Evolutionary conservation across 805 yeast species (phyloP), one percentile per base, ranked within the genome.

Genomic region (Pichia paraexigua): DNA sequence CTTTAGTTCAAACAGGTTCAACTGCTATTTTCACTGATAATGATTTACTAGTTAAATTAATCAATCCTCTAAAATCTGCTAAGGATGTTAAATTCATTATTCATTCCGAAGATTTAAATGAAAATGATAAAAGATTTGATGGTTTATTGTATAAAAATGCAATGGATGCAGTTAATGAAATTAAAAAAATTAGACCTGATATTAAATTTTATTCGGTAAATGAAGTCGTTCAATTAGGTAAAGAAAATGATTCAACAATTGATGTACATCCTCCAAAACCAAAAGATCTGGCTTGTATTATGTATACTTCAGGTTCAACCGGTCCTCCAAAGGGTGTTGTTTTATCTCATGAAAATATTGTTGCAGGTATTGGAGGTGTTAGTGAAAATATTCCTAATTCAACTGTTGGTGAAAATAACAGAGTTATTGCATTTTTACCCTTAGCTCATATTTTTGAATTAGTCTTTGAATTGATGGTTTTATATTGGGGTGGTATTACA

Each of bases 371-470:
- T 37, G 94, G 85, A 53, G 99, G 99, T 71, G 82, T 87, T 52
- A 67, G 84, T 27, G 72, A 80, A 43, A 77, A 79, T 60, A 82
- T 89, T 48, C 75, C 76, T 44, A 72, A 79, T 51, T 69, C 70
- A 21, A 49, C 70, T 43, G 78, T 89, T 48, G 70, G 63, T 52
- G 70, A 71, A 22, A 68, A 68, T 37, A 98, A 94, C 70, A 77
- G 89, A 59, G 72, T 92, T 56, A 81, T 94, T 68, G 85, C 91
- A 18, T 91, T 92, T 68, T 78, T 94, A 66, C 99, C 99, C 13
- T 78, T 94, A 63, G 99, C 99, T 10, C 99, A 94, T 65, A 94
- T 94, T 60, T 87, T 94, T 60, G 99, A 94, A 73, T 75, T 89
- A 69, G 88, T 81, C 5, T 90, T 94, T 58, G 99, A 94, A 73